Conservation (phyloP, 2,329 filamentous ascomycete genomes). For the Endoconidiophora laricicola region DNA sequence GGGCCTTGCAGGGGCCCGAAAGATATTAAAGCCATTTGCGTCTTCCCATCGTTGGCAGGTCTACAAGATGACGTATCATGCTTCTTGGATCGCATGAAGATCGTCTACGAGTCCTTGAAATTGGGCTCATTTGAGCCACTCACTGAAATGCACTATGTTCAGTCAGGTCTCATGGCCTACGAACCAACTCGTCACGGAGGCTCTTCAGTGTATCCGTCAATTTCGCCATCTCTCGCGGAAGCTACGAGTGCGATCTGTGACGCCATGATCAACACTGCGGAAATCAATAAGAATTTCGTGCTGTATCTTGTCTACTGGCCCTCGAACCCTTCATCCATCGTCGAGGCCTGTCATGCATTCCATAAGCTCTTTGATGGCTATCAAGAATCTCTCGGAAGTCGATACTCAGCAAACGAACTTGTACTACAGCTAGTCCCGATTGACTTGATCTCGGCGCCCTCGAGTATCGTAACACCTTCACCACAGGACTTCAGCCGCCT, state of each 20-base stretch:
- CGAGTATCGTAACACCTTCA: slow-evolving; percentile 44
- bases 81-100: slow-evolving; percentile 52
- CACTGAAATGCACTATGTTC: slow-evolving; percentile 25
- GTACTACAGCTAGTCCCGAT: slow-evolving; percentile 55
- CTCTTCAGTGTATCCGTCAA: slow-evolving; percentile 8
- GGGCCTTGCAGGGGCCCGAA: slow-evolving; percentile 55
- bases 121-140: slow-evolving; percentile 48
- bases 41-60: slow-evolving; percentile 51
- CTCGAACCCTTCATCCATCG: slow-evolving; percentile 40
- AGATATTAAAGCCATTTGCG: slow-evolving; percentile 51
- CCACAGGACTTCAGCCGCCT: slow-evolving; percentile 43
- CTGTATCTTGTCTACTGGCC: slow-evolving; percentile 63
- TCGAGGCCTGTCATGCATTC: slow-evolving; percentile 59
- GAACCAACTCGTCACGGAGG: slow-evolving; percentile 27
- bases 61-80: slow-evolving; percentile 41
- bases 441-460: slow-evolving; percentile 47
- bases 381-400: background rate
- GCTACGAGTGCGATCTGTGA: slow-evolving; percentile 21
- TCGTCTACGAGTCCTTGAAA: slow-evolving; percentile 57
- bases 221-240: slow-evolving; percentile 25
- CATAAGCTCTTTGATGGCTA: slow-evolving; percentile 50
- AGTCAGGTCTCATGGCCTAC: slow-evolving; percentile 33
- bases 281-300: slow-evolving; percentile 45
- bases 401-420: slow-evolving; percentile 6
- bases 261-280: slow-evolving; percentile 25